Evolutionary conservation across 179 eudicot genomes (phyloP), one percentile per base, ranked within the genome.

Genomic region (Camellia oleifera): DNA sequence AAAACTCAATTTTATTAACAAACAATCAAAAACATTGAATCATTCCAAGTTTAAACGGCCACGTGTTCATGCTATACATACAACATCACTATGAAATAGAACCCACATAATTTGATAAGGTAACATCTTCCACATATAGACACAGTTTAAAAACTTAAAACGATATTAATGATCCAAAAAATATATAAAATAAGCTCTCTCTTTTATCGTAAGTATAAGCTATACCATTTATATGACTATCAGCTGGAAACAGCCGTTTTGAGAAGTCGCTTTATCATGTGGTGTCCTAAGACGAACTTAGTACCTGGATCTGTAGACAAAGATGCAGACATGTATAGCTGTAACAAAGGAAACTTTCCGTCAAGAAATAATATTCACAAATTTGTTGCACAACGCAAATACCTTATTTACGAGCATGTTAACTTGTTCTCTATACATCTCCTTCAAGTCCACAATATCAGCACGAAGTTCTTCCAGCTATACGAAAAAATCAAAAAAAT

Each of bases 391-490:
- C 18, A 52, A 32, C 5, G 45, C 40, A 17, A 32, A 52, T 89
- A 96, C 99, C 98, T 96, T 87, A 83, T 96, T 96, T 80, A 96
- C 98, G 50, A 96, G 97, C 81, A 96, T 69, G 83, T 94, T 94
- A 60, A 96, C 94, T 89, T 96, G 99, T 81, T 96, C 99, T 88
- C 97, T 91, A 81, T 96, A 96, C 99, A 96, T 96, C 83, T 92
- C 99, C 86, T 96, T 96, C 85, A 96, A 80, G 87, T 96, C 99
- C 80, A 92, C 92, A 72, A 96, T 96, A 88, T 96, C 99, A 42
- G 97, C 97, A 60, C 99, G 98, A 15, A 96, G 96, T 88, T 96
- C 99, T 87, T 96, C 99, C 89, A 96, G 82, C 99, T 96, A 81
- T 71, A 1, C 1, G 40, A 32, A 0, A 32, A 32, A 32, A 32